Evolutionary conservation across 73 alveolate species (phyloP), one percentile per base, ranked within the genome.

Genomic region (Paramecium primaurelia): DNA sequence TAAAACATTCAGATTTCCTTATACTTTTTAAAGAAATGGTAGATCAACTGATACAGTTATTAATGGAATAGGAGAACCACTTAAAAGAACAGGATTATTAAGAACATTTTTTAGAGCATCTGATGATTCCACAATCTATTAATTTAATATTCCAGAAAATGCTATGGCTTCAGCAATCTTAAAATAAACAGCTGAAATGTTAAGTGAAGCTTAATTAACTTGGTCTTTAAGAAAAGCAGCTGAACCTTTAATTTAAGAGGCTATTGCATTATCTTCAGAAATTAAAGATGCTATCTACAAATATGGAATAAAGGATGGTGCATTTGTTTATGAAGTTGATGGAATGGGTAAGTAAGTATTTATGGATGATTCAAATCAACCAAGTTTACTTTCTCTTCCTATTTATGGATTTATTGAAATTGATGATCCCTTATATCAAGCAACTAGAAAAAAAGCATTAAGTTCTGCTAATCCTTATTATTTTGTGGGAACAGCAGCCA

Each of bases 331-430:
- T 89, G 99, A 96, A 91, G 90, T 95, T 26, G 97, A 96, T 93
- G 98, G 99, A 22, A 93, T 84, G 92, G 99, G 98, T 22, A 92
- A 92, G 69, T 59, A 45, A 47, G 88, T 85, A 92, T 93, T 92
- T 71, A 96, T 96, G 99, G 99, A 96, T 95, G 99, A 96, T 77
- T 96, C 99, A 45, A 97, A 97, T 77, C 84, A 93, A 84, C 99
- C 99, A 26, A 92, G 93, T 89, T 94, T 95, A 47, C 93, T 95
- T n/a, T 92, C 96, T 14, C 88, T 95, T 20, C 98, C 98, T 8
- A 93, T 92, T 71, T 94, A 93, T 86, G 94, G 92, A 42, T 96
- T 96, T 89, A 86, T 95, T 58, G 94, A 94, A 6, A 30, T 92
- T 28, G 71, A 94, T 7, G 96, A 95, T 94, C 97, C 97, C 64